These are phyloP conservation scores for Euphorbia peplus DNA, from an alignment of 345 rosid genomes.

Conservation along the genomic window DNA sequence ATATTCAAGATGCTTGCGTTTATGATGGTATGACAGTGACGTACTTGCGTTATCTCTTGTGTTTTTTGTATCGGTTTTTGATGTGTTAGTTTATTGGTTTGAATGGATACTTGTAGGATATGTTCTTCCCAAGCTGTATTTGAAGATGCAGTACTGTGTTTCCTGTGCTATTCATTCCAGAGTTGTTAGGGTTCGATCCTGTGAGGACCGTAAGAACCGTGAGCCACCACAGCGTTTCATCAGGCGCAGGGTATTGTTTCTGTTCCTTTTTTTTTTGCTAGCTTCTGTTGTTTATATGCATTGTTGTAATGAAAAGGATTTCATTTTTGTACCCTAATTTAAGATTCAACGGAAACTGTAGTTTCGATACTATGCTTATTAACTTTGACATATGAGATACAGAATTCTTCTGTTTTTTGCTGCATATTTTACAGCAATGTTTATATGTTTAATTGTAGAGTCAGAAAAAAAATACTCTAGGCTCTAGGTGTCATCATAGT, in stretches of 20 bases:
- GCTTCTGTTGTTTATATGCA: not conserved
- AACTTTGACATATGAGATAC: no score
- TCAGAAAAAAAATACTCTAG: no score
- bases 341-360: no score
- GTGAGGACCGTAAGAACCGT: conserved; percentile 65
- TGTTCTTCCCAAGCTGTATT: conserved; percentile 71
- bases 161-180: conserved; percentile 97
- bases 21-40: conserved; percentile 65
- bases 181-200: conserved; percentile 90
- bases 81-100: not conserved
- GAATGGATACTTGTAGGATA: conserved; percentile 35
- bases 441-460: no score
- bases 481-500: no score
- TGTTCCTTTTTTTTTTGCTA: not conserved
- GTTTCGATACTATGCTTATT: no score
- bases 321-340: no score
- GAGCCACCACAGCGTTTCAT: conserved; percentile 82
- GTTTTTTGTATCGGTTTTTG: not conserved
- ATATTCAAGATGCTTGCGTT: conserved; percentile 84
- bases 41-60: not conserved
- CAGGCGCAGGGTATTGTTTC: conserved; percentile 57
- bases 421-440: no score
- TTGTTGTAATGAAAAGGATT: not conserved
- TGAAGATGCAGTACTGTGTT: conserved; percentile 91
- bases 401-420: no score